These are phyloP conservation scores for Fusarium floridanum DNA, from an alignment of 2,329 filamentous ascomycete genomes.

Conservation along the genomic window DNA sequence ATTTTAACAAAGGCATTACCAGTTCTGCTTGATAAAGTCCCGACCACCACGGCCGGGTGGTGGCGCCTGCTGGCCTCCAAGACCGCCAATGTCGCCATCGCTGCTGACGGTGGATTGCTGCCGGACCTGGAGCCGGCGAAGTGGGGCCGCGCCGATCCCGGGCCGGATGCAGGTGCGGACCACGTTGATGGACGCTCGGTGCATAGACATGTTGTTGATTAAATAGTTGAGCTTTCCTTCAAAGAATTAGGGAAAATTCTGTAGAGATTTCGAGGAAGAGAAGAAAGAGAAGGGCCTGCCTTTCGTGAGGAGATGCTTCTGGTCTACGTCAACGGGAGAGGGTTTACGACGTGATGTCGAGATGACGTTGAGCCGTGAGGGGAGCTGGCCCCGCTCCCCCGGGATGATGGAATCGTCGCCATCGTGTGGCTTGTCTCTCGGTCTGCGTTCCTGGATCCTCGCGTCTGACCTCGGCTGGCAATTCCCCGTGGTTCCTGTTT, in stretches of 20 bases:
- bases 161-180: slow-evolving; percentile 11
- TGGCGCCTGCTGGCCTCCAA: slow-evolving; percentile 8
- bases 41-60: slow-evolving; percentile 1
- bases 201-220: slow-evolving; percentile 2
- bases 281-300: background rate
- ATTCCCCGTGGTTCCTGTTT: background rate
- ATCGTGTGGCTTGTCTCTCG: background rate
- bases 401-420: background rate
- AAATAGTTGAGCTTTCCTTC: background rate
- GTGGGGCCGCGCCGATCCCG: slow-evolving; percentile 6
- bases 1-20: too few species aligned
- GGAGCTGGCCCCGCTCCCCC: background rate
- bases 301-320: background rate
- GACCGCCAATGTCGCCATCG: slow-evolving; percentile 8
- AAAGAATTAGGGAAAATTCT: background rate
- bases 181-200: background rate
- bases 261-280: background rate
- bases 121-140: slow-evolving; percentile 14
- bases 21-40: slow-evolving; percentile 4
- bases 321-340: background rate
- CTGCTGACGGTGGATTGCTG: slow-evolving; percentile 15
- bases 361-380: slow-evolving; percentile 5
- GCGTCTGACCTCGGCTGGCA: background rate
- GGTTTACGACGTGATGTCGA: slow-evolving; percentile 11
- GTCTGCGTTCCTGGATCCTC: background rate